These are phyloP conservation scores for Mucor saturninus DNA, from an alignment of 371 early-diverging fungal genomes.

Conservation along the genomic window DNA sequence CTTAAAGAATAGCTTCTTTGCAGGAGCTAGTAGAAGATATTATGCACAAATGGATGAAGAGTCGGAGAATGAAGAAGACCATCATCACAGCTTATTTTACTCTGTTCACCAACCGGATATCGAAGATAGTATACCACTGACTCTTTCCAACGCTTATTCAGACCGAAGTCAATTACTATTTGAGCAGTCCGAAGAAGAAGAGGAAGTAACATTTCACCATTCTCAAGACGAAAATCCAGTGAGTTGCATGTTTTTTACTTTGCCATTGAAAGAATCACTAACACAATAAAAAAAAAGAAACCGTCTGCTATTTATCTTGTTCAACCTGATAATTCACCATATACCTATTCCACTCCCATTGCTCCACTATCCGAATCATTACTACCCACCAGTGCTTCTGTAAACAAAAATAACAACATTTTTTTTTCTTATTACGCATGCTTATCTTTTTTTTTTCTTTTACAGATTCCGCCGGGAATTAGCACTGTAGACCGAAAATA, in stretches of 20 bases:
- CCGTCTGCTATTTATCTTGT: conserved; percentile 65
- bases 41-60: conserved; percentile 52
- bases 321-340: conserved; percentile 36
- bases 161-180: conserved; percentile 52
- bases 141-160: conserved; percentile 48
- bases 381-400: conserved; percentile 47
- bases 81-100: conserved; percentile 45
- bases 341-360: conserved; percentile 27
- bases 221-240: conserved; percentile 25
- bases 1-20: conserved; percentile 34
- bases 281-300: conserved; percentile 31
- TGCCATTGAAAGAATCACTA: neutral
- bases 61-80: conserved; percentile 31
- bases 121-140: conserved; percentile 51
- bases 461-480: conserved; percentile 47
- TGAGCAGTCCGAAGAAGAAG: conserved; percentile 31
- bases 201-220: conserved; percentile 7
- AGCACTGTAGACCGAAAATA: conserved; percentile 46
- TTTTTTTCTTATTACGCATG: neutral
- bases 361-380: conserved; percentile 41
- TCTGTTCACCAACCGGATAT: conserved; percentile 40
- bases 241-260: conserved; percentile 6
- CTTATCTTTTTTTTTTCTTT: conserved; percentile 1
- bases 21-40: conserved; percentile 31
- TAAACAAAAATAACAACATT: too few species aligned